Conservation (phyloP, 2,329 filamentous ascomycete genomes). For the Madurella mycetomatis region DNA sequence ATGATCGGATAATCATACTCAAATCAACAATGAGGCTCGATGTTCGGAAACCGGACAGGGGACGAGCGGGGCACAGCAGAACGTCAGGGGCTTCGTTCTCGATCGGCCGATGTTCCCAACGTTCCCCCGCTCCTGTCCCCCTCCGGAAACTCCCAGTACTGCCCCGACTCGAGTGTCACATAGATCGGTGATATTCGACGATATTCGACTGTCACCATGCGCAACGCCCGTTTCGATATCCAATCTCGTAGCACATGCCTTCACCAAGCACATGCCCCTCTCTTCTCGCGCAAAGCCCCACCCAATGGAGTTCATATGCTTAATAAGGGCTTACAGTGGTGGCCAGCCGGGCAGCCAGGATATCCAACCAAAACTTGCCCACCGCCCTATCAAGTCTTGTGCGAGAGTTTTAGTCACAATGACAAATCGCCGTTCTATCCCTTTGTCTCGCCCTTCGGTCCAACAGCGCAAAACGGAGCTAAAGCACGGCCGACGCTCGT, state of each 20-base stretch:
- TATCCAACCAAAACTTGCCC: too few species aligned
- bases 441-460: neutral
- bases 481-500: slow-evolving; percentile 2
- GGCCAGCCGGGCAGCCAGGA: too few species aligned
- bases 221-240: too few species aligned
- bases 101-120: too few species aligned
- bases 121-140: too few species aligned
- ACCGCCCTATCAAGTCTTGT: neutral
- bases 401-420: slow-evolving; percentile 11
- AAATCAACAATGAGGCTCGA: slow-evolving; percentile 14
- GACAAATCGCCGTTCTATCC: slow-evolving; percentile 15
- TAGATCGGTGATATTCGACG: too few species aligned
- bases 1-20: slow-evolving; percentile 27
- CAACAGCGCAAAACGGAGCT: too few species aligned
- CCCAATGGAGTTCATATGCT: slow-evolving; percentile 14
- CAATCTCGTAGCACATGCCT: too few species aligned
- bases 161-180: too few species aligned
- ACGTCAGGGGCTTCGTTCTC: neutral
- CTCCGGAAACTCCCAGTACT: too few species aligned
- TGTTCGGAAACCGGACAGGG: slow-evolving; percentile 1
- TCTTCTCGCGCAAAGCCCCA: neutral
- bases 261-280: neutral
- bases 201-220: too few species aligned
- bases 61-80: slow-evolving; percentile 1
- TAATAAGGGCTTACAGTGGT: slow-evolving; percentile 27